Evolutionary conservation across 768 basidiomycete genomes (phyloP).

Genomic region (Myochromella boudieri): DNA sequence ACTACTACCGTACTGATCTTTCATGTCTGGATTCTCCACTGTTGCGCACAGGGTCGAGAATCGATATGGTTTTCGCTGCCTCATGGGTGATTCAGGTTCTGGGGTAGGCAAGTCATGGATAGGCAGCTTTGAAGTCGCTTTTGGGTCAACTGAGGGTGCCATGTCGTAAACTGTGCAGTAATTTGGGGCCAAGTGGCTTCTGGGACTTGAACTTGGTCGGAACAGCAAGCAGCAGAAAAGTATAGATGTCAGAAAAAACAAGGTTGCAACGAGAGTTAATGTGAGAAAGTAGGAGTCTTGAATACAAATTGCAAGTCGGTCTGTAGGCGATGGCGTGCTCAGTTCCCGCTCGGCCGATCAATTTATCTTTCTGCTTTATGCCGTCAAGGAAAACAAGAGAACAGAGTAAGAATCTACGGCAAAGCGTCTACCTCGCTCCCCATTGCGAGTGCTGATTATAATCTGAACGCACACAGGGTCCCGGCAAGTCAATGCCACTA

Average conservation of each 20-base stretch:
- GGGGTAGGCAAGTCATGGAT: constrained; percentile 72
- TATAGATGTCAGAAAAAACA: constrained; percentile 6
- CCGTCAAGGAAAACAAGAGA: constrained; percentile 48
- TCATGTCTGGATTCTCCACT: constrained; percentile 87
- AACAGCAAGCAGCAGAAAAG: constrained; percentile 4
- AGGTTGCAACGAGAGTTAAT: not conserved
- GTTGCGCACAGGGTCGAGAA: constrained; percentile 92
- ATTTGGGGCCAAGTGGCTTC: constrained; percentile 5
- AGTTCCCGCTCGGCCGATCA: constrained; percentile 17
- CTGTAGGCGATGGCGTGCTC: constrained; percentile 26
- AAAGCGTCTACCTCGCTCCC: constrained; percentile 5
- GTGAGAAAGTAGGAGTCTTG: not conserved
- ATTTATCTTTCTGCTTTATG: constrained; percentile 28
- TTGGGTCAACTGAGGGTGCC: constrained; percentile 38
- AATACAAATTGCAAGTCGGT: not conserved
- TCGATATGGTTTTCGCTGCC: constrained; percentile 72
- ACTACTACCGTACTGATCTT: constrained; percentile 94
- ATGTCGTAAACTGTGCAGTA: constrained; percentile 22
- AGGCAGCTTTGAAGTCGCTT: constrained; percentile 27
- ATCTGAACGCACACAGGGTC: constrained; percentile 33
- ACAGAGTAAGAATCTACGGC: constrained; percentile 37
- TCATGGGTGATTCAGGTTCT: constrained; percentile 74
- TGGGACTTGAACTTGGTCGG: not conserved
- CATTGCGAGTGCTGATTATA: not conserved
- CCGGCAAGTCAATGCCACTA: constrained; percentile 47